Conservation (phyloP, 2,329 filamentous ascomycete genomes). For the Paecilomyces niveus region DNA sequence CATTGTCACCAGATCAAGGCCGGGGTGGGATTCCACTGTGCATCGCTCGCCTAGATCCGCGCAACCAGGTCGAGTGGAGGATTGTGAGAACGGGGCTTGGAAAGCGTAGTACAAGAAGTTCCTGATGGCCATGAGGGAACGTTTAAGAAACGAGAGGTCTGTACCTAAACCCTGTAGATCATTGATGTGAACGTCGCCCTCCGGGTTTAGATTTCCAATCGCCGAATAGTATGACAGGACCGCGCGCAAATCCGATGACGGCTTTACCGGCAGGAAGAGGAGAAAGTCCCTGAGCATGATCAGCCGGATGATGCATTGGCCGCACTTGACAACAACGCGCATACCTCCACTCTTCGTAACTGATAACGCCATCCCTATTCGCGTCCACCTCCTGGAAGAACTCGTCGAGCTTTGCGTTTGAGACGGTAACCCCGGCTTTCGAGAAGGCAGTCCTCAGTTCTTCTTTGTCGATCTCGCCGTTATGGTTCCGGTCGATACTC, state of each 20-base stretch:
- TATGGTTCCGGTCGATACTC: slow-evolving; percentile 75
- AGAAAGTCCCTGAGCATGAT: slow-evolving; percentile 67
- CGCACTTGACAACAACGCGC: slow-evolving; percentile 25
- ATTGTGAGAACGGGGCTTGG: slow-evolving; percentile 24
- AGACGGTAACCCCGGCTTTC: slow-evolving; percentile 69
- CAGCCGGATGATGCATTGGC: slow-evolving; percentile 2
- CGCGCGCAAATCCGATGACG: slow-evolving; percentile 59
- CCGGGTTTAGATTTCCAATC: slow-evolving; percentile 79
- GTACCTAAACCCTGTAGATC: slow-evolving; percentile 93
- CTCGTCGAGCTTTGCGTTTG: slow-evolving; percentile 65
- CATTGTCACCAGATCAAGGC: slow-evolving; percentile 22
- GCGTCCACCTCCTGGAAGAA: slow-evolving; percentile 89
- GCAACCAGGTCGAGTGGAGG: slow-evolving; percentile 21
- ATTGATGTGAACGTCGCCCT: slow-evolving; percentile 91
- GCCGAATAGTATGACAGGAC: slow-evolving; percentile 88
- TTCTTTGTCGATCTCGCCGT: slow-evolving; percentile 79
- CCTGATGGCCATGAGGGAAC: slow-evolving; percentile 25
- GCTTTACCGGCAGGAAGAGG: slow-evolving; percentile 70
- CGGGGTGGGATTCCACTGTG: slow-evolving; percentile 18
- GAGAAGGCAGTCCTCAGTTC: slow-evolving; percentile 76
- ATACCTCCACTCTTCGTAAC: slow-evolving; percentile 95
- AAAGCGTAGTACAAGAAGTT: slow-evolving; percentile 29
- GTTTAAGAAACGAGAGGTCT: slow-evolving; percentile 35
- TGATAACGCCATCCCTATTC: slow-evolving; percentile 81
- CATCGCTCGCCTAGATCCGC: slow-evolving; percentile 22